Conservation (phyloP, 208 protist species). For the Kentomonas sorsogonicus region DNA sequence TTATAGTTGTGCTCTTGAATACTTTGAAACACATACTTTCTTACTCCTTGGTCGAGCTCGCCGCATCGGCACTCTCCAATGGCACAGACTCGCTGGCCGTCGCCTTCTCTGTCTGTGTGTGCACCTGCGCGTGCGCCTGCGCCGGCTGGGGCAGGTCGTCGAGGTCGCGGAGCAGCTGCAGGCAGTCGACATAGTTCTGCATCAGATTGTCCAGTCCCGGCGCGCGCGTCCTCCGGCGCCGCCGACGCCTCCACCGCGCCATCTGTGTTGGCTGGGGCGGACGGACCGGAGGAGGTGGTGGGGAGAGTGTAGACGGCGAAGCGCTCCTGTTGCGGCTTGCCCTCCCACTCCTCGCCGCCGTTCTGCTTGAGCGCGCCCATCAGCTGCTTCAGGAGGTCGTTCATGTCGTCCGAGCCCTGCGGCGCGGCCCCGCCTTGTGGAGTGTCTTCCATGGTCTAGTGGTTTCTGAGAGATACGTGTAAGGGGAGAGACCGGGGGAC, state of each 20-base stretch:
- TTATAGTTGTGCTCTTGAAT: too few species aligned
- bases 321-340: constrained; percentile 27
- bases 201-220: constrained; percentile 32
- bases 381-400: constrained; percentile 17
- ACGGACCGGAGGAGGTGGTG: background rate
- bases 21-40: too few species aligned
- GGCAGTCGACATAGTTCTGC: constrained; percentile 24
- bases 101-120: constrained; percentile 59
- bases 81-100: too few species aligned
- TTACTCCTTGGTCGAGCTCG: too few species aligned
- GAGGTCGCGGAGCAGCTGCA: constrained; percentile 18
- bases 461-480: too few species aligned
- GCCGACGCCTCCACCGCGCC: background rate
- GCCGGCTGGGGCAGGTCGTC: constrained; percentile 18
- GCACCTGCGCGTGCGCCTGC: background rate
- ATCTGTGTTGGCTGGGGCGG: background rate
- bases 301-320: constrained; percentile 13
- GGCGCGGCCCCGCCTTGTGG: too few species aligned
- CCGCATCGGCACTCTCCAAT: too few species aligned
- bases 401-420: too few species aligned
- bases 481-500: too few species aligned
- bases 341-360: constrained; percentile 28
- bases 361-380: constrained; percentile 25
- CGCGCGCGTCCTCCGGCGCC: background rate
- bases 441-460: too few species aligned